Conservation (phyloP, 352 stramenopile species). For the Phytophthora sp. region DNA sequence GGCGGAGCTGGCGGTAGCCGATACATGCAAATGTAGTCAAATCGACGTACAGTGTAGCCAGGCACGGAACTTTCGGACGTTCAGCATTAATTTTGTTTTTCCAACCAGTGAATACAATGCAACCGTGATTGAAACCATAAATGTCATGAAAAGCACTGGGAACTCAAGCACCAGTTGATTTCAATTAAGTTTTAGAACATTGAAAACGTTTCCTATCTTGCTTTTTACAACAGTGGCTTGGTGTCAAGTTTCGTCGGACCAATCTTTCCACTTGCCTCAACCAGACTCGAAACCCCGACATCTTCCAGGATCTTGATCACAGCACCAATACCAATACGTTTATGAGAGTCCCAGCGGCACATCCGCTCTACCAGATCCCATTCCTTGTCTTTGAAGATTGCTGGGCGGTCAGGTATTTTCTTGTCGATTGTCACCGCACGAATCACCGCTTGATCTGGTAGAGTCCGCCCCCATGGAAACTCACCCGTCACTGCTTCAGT, state of each 20-base stretch:
- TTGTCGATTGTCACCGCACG: slow-evolving; percentile 20
- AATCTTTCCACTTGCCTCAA: slow-evolving; percentile 23
- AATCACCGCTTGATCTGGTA: slow-evolving; percentile 14
- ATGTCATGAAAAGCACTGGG: neutral
- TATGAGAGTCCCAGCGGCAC: slow-evolving; percentile 27
- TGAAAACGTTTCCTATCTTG: neutral
- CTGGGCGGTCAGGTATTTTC: slow-evolving; percentile 22
- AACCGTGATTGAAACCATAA: slow-evolving; percentile 7
- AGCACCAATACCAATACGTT: slow-evolving; percentile 35
- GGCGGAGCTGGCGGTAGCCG: slow-evolving; percentile 37
- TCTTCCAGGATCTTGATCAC: slow-evolving; percentile 43
- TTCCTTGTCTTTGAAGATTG: slow-evolving; percentile 29
- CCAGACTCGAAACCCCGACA: slow-evolving; percentile 30
- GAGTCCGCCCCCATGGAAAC: slow-evolving; percentile 23
- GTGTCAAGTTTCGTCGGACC: slow-evolving; percentile 5
- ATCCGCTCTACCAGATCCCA: slow-evolving; percentile 38
- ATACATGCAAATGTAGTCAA: slow-evolving; percentile 58
- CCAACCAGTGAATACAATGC: slow-evolving; percentile 19
- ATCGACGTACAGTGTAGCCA: slow-evolving; percentile 20
- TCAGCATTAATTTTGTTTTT: slow-evolving; percentile 23
- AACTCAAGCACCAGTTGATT: too few species aligned
- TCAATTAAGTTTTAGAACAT: neutral
- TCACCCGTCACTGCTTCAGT: slow-evolving; percentile 38
- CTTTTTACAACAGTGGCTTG: neutral
- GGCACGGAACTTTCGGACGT: slow-evolving; percentile 12